Evolutionary conservation across 2,329 filamentous ascomycete species (phyloP), one percentile per base, ranked within the genome.

Genomic region (Monosporascus sp.): DNA sequence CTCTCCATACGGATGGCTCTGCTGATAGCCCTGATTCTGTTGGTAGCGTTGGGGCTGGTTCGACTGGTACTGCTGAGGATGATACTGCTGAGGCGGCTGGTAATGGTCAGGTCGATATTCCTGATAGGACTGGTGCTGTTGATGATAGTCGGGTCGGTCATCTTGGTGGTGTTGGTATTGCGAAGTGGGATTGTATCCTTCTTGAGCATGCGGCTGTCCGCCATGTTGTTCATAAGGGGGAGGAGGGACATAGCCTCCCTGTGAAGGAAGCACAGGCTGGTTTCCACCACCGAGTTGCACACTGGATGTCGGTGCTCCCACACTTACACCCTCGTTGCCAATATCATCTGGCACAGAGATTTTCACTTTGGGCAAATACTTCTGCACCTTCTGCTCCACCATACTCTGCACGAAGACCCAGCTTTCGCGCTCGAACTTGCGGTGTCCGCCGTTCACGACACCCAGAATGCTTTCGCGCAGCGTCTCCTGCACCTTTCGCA

Each of bases 351-450:
- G 73, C 41, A 76, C 73, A 4, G 61, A 60, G 54, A 76, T 76
- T 58, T 71, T 72, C 2, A 76, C 73, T 54, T 72, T 72, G 53
- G 74, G 74, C 22, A 76, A 61, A 55, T 75, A 76, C 59, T 65
- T 72, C 55, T 75, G 72, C 44, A 76, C 73, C 66, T 75, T 76
- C 44, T 67, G 59, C 64, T 76, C 72, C 18, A 76, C 73, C 52
- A 71, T 75, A 11, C 65, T 67, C 58, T 76, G 74, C 52, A 76
- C 74, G 57, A 75, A 75, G 6, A 74, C 60, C 74, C 74, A 76
- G 54, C 72, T 76, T 58, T 72, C 61, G 18, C 66, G 65, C 67
- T 76, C 74, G 50, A 76, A 74, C 64, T 73, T 75, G 62, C 74
- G 72, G 48, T 76, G 74, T 0, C 74, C 74, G 6, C 74, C 74